Base-by-base conservation (phyloP, 805 yeast species). In the Suhomyces tanzawaensis region DNA sequence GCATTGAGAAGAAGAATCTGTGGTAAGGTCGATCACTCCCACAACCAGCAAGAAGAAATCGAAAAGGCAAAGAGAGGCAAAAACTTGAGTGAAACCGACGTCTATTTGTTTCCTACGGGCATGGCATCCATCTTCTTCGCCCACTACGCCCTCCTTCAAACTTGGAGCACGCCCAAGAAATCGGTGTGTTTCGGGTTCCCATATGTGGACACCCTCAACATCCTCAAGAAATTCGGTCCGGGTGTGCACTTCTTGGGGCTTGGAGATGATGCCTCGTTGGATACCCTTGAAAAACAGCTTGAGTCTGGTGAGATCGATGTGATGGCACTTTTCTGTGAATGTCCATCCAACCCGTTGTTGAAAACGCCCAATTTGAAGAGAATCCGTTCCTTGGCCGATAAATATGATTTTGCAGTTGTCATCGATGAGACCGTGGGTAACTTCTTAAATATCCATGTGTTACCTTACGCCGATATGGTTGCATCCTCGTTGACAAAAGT, bases 401-500 rank as follows among this genome's bases (percentile, higher is more conserved):
- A 81, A 48, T 85, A 74, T 63, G 72, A 75, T 2, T 93, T 93
- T 62, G 81, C 81, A 12, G 79, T 93, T 23, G 85, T 86, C 13
- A 83, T 93, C 27, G 99, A 93, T 63, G 99, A 93, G 56, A 93
- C 98, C 1, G 85, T 90, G 16, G 97, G 97, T 12, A 93, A 93
- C 52, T 82, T 88, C 54, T 72, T 85, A 44, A 93, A 93, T 61
- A 75, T 89, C 34, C 85, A 87, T 48, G 85, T 85, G 4, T 68
- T 88, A 40, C 84, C 87, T 15, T 84, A 77, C 57, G 82, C 87
- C n/a, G 99, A 93, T 60, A 74, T 90, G 34, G 84, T 86, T 12
- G 93, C 82, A 23, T 77, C 91, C 22, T 87, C 96, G 7, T 70
- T 93, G 44, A 90, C 97, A 8, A 93, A 93, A 58, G 85, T 90